Conservation (phyloP, 2,329 filamentous ascomycete genomes). For the Alternaria rosae region DNA sequence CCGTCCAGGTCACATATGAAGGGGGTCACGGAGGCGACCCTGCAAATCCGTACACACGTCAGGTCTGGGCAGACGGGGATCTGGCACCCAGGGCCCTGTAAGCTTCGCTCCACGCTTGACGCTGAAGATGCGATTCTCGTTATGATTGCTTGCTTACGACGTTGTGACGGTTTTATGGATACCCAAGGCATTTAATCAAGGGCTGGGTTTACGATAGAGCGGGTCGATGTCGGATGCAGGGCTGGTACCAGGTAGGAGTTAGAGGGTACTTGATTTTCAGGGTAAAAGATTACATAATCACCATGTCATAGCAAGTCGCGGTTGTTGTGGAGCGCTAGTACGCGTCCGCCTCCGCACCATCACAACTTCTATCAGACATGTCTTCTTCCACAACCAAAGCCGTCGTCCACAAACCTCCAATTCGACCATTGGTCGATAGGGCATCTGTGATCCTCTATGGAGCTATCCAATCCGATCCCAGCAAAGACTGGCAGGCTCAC, state of each 20-base stretch:
- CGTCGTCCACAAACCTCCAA: conserved; percentile 33
- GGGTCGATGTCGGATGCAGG: background rate
- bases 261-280: background rate
- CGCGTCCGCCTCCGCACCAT: background rate
- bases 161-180: background rate
- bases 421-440: conserved; percentile 18
- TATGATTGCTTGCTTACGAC: background rate
- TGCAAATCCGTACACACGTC: background rate
- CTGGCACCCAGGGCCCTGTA: background rate
- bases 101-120: background rate
- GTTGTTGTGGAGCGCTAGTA: background rate
- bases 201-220: background rate
- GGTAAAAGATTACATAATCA: conserved; percentile 1
- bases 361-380: conserved; percentile 14
- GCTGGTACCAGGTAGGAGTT: background rate
- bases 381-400: conserved; percentile 16
- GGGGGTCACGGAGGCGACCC: background rate
- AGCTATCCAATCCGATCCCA: conserved; percentile 53
- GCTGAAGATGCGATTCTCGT: background rate
- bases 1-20: conserved; percentile 27
- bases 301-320: background rate
- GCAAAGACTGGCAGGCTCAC: conserved; percentile 60
- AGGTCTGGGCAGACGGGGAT: conserved; percentile 2
- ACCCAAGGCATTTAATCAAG: background rate
- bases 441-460: conserved; percentile 66